These are phyloP conservation scores for Neostapfia colusana DNA, from an alignment of 176 grass and related monocot genomes.

Conservation along the genomic window DNA sequence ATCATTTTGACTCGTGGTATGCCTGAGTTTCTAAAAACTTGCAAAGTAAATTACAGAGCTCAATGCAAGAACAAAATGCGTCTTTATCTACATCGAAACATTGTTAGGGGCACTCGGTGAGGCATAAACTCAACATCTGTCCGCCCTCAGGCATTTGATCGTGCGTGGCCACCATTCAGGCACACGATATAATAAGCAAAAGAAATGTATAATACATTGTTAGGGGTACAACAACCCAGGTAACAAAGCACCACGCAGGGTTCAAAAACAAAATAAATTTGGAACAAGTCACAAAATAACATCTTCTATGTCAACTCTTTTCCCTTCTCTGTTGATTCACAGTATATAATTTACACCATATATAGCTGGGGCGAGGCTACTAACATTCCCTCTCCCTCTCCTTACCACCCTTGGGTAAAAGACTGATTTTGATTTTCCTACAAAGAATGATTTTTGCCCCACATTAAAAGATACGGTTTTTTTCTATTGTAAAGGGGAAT, in stretches of 20 bases:
- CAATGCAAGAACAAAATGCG: no score
- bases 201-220: no score
- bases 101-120: no score
- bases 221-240: background rate
- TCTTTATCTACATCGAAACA: no score
- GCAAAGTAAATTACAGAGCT: no score
- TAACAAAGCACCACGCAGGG: background rate
- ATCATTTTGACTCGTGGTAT: no score
- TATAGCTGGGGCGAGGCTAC: slow-evolving; percentile 38
- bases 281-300: slow-evolving; percentile 17
- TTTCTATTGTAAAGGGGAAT: slow-evolving; percentile 44
- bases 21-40: no score
- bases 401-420: slow-evolving; percentile 41
- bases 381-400: slow-evolving; percentile 25
- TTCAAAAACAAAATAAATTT: slow-evolving; percentile 10
- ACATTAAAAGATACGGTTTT: slow-evolving; percentile 51
- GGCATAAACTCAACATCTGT: no score
- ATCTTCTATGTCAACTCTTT: slow-evolving; percentile 36
- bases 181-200: no score
- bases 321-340: slow-evolving; percentile 54
- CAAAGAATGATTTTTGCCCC: slow-evolving; percentile 78
- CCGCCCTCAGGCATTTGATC: no score
- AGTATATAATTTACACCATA: slow-evolving; percentile 57
- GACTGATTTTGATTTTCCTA: slow-evolving; percentile 51
- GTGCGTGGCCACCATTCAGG: no score